These are phyloP conservation scores for Calcarisporium arbuscula DNA, from an alignment of 2,329 filamentous ascomycete genomes.

Conservation along the genomic window DNA sequence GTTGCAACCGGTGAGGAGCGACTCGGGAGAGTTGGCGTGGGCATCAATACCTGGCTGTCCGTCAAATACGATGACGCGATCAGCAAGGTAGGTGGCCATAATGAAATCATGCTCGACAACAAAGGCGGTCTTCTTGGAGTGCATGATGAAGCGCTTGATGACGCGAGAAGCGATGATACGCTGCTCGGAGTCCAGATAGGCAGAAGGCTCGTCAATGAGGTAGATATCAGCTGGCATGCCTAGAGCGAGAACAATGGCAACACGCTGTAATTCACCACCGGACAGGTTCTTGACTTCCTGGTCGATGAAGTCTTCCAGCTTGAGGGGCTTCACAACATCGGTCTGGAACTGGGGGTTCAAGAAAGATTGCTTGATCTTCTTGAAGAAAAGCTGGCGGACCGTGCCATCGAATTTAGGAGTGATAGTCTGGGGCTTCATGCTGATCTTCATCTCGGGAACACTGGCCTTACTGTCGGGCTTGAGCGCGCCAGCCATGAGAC, in stretches of 20 bases:
- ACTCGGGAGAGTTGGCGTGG: constrained; percentile 85
- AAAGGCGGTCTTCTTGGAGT: constrained; percentile 98
- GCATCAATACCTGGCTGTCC: constrained; percentile 84
- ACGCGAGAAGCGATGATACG: constrained; percentile 95
- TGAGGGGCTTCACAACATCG: constrained; percentile 98
- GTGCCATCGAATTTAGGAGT: constrained; percentile 97
- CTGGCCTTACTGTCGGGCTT: constrained; percentile 77
- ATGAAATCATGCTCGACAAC: constrained; percentile 99
- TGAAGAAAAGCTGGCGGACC: constrained; percentile 97
- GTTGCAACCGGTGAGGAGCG: constrained; percentile 92
- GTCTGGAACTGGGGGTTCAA: constrained; percentile 97
- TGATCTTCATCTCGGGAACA: constrained; percentile 92
- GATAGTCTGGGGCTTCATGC: constrained; percentile 99
- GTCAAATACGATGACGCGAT: constrained; percentile 98
- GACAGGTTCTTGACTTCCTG: constrained; percentile 99
- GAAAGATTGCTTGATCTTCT: constrained; percentile 98
- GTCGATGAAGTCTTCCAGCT: constrained; percentile 98
- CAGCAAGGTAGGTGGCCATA: constrained; percentile 73
- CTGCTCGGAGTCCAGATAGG: constrained; percentile 97
- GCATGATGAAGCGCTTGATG: constrained; percentile 99
- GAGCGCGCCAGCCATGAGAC: constrained; percentile 84
- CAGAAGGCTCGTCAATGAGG: constrained; percentile 94
- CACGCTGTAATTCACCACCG: constrained; percentile 98
- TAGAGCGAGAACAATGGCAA: constrained; percentile 94
- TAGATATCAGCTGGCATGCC: constrained; percentile 97